A percentile compares a stretch with the other conserved stretches of the same genome.
Conservation (phyloP, 257 asterid genomes). For the Striga asiatica region DNA sequence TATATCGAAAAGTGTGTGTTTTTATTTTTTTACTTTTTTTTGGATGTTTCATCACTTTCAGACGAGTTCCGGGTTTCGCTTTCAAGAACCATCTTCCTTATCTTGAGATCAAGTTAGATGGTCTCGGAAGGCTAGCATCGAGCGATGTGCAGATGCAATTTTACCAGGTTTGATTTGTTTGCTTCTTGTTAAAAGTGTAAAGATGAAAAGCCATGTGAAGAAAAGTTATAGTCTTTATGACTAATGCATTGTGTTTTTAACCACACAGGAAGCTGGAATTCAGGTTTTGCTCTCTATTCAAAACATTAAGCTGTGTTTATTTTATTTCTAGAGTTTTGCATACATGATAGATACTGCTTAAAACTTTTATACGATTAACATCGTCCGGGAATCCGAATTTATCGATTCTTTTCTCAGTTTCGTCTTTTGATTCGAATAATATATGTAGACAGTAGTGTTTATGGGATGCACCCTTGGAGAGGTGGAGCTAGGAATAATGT, state of each 20-base stretch:
- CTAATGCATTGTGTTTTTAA: neutral
- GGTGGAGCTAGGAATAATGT: constrained; percentile 63
- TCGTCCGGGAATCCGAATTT: too few species aligned
- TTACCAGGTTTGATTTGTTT: constrained; percentile 27
- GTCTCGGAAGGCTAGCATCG: constrained; percentile 21
- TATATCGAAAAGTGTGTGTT: too few species aligned
- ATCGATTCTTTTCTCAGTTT: neutral
- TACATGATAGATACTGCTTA: too few species aligned
- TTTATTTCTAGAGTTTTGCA: neutral
- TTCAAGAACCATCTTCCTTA: constrained; percentile 38
- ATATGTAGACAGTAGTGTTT: constrained; percentile 35
- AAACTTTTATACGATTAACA: too few species aligned
- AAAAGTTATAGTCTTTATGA: neutral
- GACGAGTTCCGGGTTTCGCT: constrained; percentile 55
- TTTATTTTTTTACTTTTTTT: too few species aligned
- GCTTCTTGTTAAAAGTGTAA: too few species aligned
- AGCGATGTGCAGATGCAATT: constrained; percentile 41
- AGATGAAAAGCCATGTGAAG: neutral
- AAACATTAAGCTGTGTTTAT: neutral
- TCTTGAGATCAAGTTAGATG: constrained; percentile 26
- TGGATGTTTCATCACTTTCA: constrained; percentile 7
- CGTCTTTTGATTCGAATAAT: too few species aligned
- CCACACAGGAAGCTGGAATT: constrained; percentile 61
- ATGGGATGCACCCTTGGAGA: constrained; percentile 67
- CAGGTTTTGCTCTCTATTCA: constrained; percentile 32